Evolutionary conservation across 2,329 filamentous ascomycete genomes (phyloP), one percentile per base, ranked within the genome.

Genomic region (Xylaria polymorpha): DNA sequence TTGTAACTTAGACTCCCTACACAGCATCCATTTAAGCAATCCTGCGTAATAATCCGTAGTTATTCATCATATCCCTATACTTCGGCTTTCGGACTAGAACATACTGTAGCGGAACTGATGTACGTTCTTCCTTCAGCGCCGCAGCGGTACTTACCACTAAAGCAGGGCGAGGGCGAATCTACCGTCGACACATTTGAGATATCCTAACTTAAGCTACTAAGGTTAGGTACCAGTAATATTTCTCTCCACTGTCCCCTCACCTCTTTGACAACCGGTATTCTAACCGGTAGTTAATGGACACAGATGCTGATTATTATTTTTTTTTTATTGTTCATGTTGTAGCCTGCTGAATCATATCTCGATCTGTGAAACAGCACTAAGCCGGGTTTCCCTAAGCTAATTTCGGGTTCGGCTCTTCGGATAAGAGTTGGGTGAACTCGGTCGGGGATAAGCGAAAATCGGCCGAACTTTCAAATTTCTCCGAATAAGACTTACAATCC

Each of bases 361-460:
- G 9, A 18, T 25, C 7, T 20, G 41, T 20, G 2, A 3, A 25
- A 9, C 14, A 29, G 15, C 20, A 53, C 62, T 29, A 59, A 59
- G 53, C 59, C 62, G 62, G 46, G 18, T 35, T 37, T 63, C 44
- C 15, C 20, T 18, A 6, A 37, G 55, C 37, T 48, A 39, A 41
- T 18, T 25, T 57, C 25, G 39, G 35, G 22, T 5, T 66, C 51
- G 12, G 48, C 18, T 43, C 56, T 29, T 35, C 41, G 35, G 37
- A 37, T n/a, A 44, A 37, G 7, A 20, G 6, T 12, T 46, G 7
- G n/a, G 18, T 3, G 4, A 22, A 43, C 37, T 41, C 29, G 55
- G 39, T 68, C 68, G 68, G 68, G 15, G 25, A 67, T 67, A 70
- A 62, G 4, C 10, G 20, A 60, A 46, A 64, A 20, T 66, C 69